Base-by-base conservation (phyloP, 495 filamentous ascomycete species). In the Talaromyces ruber region DNA sequence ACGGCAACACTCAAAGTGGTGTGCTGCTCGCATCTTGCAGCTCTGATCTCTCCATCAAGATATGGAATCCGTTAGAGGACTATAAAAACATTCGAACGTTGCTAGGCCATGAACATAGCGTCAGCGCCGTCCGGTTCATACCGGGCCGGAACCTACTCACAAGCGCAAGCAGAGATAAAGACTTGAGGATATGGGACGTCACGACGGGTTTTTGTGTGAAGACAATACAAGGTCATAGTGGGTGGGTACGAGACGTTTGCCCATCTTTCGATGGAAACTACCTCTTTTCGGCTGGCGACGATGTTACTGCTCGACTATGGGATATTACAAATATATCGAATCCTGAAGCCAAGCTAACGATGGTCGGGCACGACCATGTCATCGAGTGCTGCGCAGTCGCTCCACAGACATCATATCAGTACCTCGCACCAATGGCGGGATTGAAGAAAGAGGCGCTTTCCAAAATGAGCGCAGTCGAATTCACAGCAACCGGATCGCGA, bases 81-180 rank as follows among this genome's bases (percentile, higher is more conserved):
- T 97, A 98, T 76, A 95, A 96, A 67, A 96, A 97, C 68, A 93
- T 96, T 61, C 84, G 93, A 45, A 98, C 93, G 0, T 82, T 98
- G 4, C 87, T 88, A 1, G 94, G 94, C 7, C 94, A 98, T 72
- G 94, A 98, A 66, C 93, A 97, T 70, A 89, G 85, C 60, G 89
- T 98, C 53, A 92, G 88, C 59, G 87, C 90, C 9, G 86, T 98
- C 2, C 86, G 92, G 4, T 97, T 97, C 70, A 87, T 98, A 28
- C 92, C 93, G 16, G 88, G 82, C 16, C 32, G 59, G 6, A 95
- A 96, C 65, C 82, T 95, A 25, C 78, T 97, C 8, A 90, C 94
- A 6, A 90, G 85, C 57, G 92, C 92, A 9, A 90, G 86, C 65
- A 79, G 92, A 64, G 93, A 97, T 70, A 90, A 89, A 72, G 88